Conservation (phyloP, 164 flowering plant genomes). For the Protea cynaroides region DNA sequence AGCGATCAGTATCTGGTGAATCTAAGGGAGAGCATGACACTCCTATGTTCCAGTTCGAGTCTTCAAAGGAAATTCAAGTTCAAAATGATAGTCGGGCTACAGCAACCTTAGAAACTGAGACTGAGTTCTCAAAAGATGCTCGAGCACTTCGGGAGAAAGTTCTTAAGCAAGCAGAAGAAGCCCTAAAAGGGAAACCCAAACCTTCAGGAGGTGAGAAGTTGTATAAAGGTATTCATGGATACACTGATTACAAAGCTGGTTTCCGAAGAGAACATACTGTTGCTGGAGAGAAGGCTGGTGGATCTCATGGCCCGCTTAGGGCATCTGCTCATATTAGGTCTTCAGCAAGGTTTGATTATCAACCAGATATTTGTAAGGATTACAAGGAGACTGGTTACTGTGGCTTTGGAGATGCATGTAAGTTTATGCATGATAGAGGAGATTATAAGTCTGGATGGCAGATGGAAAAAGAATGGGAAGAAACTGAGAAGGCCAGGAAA, state of each 20-base stretch:
- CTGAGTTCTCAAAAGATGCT: conserved; percentile 69
- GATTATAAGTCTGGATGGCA: conserved; percentile 98
- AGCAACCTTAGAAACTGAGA: conserved; percentile 85
- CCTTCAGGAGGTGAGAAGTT: conserved; percentile 46
- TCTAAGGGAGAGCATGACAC: conserved; percentile 24
- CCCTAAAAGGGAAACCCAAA: conserved; percentile 51
- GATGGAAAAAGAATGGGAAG: conserved; percentile 90
- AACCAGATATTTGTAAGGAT: conserved; percentile 95
- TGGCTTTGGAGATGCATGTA: conserved; percentile 83
- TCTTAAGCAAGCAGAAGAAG: conserved; percentile 70
- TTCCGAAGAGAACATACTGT: conserved; percentile 86
- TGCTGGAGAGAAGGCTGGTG: conserved; percentile 88
- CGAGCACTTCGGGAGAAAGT: conserved; percentile 79
- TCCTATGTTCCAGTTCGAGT: conserved; percentile 62
- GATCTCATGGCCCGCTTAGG: conserved; percentile 91
- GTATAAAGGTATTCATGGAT: conserved; percentile 74
- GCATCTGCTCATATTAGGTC: conserved; percentile 89
- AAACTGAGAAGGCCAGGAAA: conserved; percentile 68
- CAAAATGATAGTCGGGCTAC: conserved; percentile 83
- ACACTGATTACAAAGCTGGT: conserved; percentile 83
- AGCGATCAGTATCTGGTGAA: conserved; percentile 14
- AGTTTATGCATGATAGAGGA: conserved; percentile 98
- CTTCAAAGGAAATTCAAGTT: conserved; percentile 83
- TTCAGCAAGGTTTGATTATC: conserved; percentile 88
- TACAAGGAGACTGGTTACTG: conserved; percentile 97